Evolutionary conservation across 2,329 filamentous ascomycete genomes (phyloP), one percentile per base, ranked within the genome.

Genomic region (Colletotrichum musicola): DNA sequence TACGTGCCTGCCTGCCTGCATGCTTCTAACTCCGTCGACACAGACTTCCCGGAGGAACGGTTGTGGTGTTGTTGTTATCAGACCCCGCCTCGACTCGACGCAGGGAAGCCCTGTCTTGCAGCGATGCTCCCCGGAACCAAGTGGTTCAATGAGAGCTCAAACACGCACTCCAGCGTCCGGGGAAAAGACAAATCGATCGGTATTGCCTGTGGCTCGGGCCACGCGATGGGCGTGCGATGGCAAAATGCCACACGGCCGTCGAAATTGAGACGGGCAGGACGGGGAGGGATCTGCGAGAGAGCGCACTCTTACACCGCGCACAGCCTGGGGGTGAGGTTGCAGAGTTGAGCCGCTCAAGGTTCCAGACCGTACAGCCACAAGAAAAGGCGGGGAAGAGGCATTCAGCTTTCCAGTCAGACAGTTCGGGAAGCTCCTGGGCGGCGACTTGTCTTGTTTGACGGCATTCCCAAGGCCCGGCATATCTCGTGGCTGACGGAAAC

Each of bases 281-380:
- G 53, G 51, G 53, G 22, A 38, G 16, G 12, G 51, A 54, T 58
- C 18, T 44, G 60, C 64, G 38, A 46, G 53, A 53, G 60, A 68
- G 40, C 40, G 51, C 53, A 55, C 42, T 35, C 30, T 35, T 14
- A 49, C 46, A 20, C 16, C 18, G 60, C 64, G 60, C 64, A 68
- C 64, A 58, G 64, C 40, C 60, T 27, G 64, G 53, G 46, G 60
- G 47, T 46, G 16, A 47, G 47, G 60, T 64, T 68, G 46, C 54
- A 59, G 53, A 46, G 57, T 54, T 54, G 56, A 51, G 55, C 54
- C 46, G 46, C 16, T 35, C 18, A 50, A 35, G 30, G 53, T 58
- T 64, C 64, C 53, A 64, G 30, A 18, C 40, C 62, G 18, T 30
- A 38, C 30, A 27, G 47, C n/a, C 40, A 27, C 60, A 64, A 53